Base-by-base conservation (phyloP, 2,329 filamentous ascomycete species). In the Phialemonium atrogriseum region DNA sequence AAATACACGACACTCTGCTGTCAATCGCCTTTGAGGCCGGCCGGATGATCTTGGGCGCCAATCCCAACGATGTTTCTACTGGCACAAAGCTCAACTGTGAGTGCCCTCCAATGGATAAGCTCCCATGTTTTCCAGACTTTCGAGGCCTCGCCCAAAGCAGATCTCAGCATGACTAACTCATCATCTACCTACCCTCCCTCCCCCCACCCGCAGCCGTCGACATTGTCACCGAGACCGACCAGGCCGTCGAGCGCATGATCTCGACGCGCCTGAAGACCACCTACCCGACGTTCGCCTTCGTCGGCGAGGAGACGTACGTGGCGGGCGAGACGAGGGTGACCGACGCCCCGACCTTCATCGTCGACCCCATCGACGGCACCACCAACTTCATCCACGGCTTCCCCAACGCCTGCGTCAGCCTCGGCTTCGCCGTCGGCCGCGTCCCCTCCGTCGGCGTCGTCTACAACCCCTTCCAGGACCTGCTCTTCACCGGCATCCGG, bases 301-400 rank as follows among this genome's bases (percentile, higher is more conserved):
- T 86, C 54, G 81, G 81, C 50, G 81, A 85, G 51, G 83, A 89
- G 58, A 86, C 82, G 17, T 82, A 85, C 61, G 65, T 76, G 40
- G 71, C 80, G 2, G 81, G 81, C 45, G 59, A 67, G 21, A 63
- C 66, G 38, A 60, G 56, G 25, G 63, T 89, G 27, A 80, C 75
- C 1, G 54, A 66, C 18, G 68, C 68, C 11, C 83, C 84, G 2
- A 89, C 84, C 25, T 88, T 88, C 58, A 72, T 88, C 49, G 78
- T 84, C 43, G 84, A 89, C 52, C 84, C 84, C 26, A 87, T 89
- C 45, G 84, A 89, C 58, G 84, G 81, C 49, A 87, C 76, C 6
- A 85, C 80, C 30, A 88, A 88, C 66, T 87, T 89, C 49, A 72
- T 88, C 27, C 84, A 88, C 58, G 72, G 70, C 13, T 80, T 84